These are phyloP conservation scores for Datura wrightii DNA, from an alignment of 257 asterid species.

Conservation along the genomic window DNA sequence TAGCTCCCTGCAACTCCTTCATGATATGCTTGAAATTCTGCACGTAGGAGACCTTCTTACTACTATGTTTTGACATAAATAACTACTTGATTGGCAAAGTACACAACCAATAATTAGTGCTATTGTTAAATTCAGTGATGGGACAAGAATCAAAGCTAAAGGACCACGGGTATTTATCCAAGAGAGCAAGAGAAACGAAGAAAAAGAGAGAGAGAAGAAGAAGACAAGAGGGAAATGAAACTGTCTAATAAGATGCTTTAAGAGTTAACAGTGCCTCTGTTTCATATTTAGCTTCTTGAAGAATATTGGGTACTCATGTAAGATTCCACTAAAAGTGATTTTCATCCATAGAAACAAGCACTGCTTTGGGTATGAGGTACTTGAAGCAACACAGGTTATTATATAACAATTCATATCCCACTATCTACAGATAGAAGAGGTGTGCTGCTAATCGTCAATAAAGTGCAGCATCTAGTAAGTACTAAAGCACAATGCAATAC, in stretches of 20 bases:
- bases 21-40: conserved; percentile 97
- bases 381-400: background rate
- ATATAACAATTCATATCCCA: background rate
- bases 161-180: background rate
- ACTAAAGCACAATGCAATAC: background rate
- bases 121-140: background rate
- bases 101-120: background rate
- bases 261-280: background rate
- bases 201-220: background rate
- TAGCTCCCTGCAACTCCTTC: conserved; percentile 97
- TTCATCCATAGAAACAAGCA: background rate
- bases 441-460: background rate
- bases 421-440: background rate
- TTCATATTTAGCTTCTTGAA: background rate
- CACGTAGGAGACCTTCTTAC: conserved; percentile 35
- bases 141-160: conserved; percentile 11
- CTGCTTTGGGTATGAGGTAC: background rate
- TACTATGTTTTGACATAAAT: conserved; percentile 23
- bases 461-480: background rate
- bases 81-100: background rate
- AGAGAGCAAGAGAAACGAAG: background rate
- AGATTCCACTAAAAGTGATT: background rate
- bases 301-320: background rate
- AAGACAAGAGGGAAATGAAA: background rate
- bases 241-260: background rate